These are phyloP conservation scores for Globomyces sp. DNA, from an alignment of 371 early-diverging fungal species.

Conservation along the genomic window DNA sequence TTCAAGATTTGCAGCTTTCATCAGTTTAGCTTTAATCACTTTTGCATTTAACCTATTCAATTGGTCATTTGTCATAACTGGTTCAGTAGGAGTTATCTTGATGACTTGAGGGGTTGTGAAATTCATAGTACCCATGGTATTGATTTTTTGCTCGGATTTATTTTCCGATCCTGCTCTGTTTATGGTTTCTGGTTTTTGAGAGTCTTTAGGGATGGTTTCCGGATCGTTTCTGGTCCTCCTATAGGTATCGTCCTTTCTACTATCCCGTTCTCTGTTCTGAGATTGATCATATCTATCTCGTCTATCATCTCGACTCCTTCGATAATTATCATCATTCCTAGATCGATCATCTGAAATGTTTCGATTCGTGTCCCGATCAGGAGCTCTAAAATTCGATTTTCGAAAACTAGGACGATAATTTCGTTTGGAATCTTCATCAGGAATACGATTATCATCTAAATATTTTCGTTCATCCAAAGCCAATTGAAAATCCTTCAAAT, in stretches of 20 bases:
- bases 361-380: background rate
- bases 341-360: background rate
- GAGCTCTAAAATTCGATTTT: background rate
- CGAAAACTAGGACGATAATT: background rate
- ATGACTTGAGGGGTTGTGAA: too few species aligned
- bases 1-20: conserved; percentile 63
- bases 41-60: conserved; percentile 85
- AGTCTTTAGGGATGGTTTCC: background rate
- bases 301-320: background rate
- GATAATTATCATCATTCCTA: background rate
- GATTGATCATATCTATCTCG: background rate
- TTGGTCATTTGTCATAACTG: conserved; percentile 58
- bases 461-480: conserved; percentile 65
- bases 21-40: conserved; percentile 74
- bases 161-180: background rate
- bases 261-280: background rate
- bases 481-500: conserved; percentile 63
- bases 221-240: background rate
- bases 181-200: too few species aligned
- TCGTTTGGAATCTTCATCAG: background rate
- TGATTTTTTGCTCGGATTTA: background rate
- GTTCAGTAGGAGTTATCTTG: background rate
- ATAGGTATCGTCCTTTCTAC: background rate
- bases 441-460: conserved; percentile 43
- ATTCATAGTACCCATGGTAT: too few species aligned